phyloP scores from a whole-genome alignment of 306 rosid genomes.

The Begonia loranthoides region DNA sequence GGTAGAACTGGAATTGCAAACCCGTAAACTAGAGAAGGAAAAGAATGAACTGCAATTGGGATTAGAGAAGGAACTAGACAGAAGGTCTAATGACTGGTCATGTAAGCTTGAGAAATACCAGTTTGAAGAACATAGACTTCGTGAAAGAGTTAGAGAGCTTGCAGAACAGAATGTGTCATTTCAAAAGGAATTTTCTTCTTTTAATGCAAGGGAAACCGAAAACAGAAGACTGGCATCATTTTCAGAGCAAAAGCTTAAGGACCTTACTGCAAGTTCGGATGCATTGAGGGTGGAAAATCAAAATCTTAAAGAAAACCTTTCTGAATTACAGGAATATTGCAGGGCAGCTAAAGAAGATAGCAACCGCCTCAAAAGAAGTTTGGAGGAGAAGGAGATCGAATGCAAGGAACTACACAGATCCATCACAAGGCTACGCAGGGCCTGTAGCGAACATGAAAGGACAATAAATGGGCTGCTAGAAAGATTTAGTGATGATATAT shows the following conservation, averaged over 20 bases:
- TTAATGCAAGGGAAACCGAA: slow-evolving; percentile 57
- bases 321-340: slow-evolving; percentile 50
- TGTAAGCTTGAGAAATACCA: slow-evolving; percentile 78
- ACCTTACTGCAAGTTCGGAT: slow-evolving; percentile 35
- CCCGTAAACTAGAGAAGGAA: slow-evolving; percentile 66
- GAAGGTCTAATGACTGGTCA: slow-evolving; percentile 97
- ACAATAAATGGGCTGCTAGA: slow-evolving; percentile 62
- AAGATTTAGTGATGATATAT: slow-evolving; percentile 32
- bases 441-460: slow-evolving; percentile 88
- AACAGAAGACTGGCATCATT: slow-evolving; percentile 29
- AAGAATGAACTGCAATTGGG: slow-evolving; percentile 77
- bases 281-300: slow-evolving; percentile 42
- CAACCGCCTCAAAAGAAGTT: slow-evolving; percentile 36
- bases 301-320: slow-evolving; percentile 35
- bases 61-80: slow-evolving; percentile 79
- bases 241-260: slow-evolving; percentile 50
- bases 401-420: slow-evolving; percentile 74
- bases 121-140: slow-evolving; percentile 80
- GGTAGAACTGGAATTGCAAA: slow-evolving; percentile 43
- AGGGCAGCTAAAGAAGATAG: slow-evolving; percentile 45
- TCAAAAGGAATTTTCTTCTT: slow-evolving; percentile 76
- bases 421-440: slow-evolving; percentile 53
- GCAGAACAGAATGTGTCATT: slow-evolving; percentile 95
- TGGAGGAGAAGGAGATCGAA: slow-evolving; percentile 72
- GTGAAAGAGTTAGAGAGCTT: slow-evolving; percentile 94